phyloP scores from a whole-genome alignment of 2,329 filamentous ascomycete species.

The Huntiella bhutanensis region DNA sequence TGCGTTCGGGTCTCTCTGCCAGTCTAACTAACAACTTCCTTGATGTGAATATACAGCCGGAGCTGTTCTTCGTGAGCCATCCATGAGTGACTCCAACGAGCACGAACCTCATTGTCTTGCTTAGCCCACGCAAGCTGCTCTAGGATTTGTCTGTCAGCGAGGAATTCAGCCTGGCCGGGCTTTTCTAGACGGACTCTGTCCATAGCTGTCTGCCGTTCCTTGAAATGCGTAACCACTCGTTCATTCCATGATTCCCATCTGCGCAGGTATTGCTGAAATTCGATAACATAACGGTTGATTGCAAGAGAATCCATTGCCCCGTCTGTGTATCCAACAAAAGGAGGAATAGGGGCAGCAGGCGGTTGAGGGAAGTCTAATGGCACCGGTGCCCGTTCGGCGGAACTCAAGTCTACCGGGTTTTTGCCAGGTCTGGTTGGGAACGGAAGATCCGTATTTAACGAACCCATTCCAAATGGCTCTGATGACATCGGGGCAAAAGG shows the following conservation, averaged over 20 bases:
- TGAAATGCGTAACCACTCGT: slow-evolving; percentile 36
- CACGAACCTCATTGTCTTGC: slow-evolving; percentile 44
- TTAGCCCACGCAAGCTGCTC: slow-evolving; percentile 41
- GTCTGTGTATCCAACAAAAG: slow-evolving; percentile 1
- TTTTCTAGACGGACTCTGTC: slow-evolving; percentile 24
- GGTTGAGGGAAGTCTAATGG: slow-evolving; percentile 27
- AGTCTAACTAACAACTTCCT: slow-evolving; percentile 12
- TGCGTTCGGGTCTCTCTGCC: no score
- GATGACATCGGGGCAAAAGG: slow-evolving; percentile 25
- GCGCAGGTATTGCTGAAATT: slow-evolving; percentile 8
- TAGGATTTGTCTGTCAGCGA: slow-evolving; percentile 13
- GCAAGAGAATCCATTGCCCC: not conserved
- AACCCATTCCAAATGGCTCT: slow-evolving; percentile 36
- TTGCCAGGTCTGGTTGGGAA: slow-evolving; percentile 34
- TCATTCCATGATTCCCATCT: slow-evolving; percentile 24
- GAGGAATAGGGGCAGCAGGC: slow-evolving; percentile 31
- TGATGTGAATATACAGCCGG: slow-evolving; percentile 34
- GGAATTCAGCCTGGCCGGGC: slow-evolving; percentile 27
- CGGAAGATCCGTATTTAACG: slow-evolving; percentile 36
- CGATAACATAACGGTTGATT: not conserved
- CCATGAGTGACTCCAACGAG: slow-evolving; percentile 39
- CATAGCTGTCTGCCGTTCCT: slow-evolving; percentile 29
- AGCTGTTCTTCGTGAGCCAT: slow-evolving; percentile 41
- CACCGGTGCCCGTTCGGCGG: slow-evolving; percentile 18
- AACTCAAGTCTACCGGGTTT: slow-evolving; percentile 17